Conservation (phyloP, 2,329 filamentous ascomycete species). For the Fusarium equiseti region DNA sequence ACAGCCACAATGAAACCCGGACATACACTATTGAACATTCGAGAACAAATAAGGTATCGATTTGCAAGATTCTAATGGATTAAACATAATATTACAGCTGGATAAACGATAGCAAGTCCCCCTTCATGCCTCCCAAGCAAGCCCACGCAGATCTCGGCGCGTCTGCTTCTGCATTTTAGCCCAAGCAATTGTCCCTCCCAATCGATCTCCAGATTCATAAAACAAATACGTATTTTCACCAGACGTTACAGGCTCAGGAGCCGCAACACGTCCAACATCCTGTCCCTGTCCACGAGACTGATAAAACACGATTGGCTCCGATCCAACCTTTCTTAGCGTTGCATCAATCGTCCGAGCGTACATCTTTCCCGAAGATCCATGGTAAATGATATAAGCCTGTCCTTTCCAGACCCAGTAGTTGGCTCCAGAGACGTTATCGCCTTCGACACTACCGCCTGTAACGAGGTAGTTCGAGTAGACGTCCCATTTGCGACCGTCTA, state of each 20-base stretch:
- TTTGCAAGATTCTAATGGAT: fast-evolving
- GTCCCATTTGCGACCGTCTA: slow-evolving; percentile 38
- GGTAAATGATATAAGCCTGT: slow-evolving; percentile 25
- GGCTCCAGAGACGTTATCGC: slow-evolving; percentile 14
- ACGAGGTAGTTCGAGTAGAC: slow-evolving; percentile 29
- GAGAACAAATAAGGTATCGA: fast-evolving
- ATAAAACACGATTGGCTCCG: slow-evolving; percentile 18
- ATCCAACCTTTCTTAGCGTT: slow-evolving; percentile 26
- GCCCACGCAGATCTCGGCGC: fast-evolving
- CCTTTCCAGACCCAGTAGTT: slow-evolving; percentile 31
- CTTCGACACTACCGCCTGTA: slow-evolving; percentile 1
- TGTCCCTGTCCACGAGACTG: slow-evolving; percentile 7
- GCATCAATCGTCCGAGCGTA: slow-evolving; percentile 31
- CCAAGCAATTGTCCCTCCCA: slow-evolving; percentile 22
- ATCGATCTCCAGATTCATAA: slow-evolving; percentile 14
- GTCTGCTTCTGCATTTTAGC: slow-evolving; percentile 13
- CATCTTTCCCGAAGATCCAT: slow-evolving; percentile 8
- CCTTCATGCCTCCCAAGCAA: neutral
- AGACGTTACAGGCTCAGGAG: slow-evolving; percentile 10
- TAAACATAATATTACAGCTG: neutral
- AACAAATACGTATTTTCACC: slow-evolving; percentile 16
- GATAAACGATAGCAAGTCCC: fast-evolving
- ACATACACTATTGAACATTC: fast-evolving
- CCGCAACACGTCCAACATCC: slow-evolving; percentile 14
- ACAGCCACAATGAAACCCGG: no score